Evolutionary conservation across 2,329 filamentous ascomycete genomes (phyloP).

Genomic region (Cladophialophora bantiana): DNA sequence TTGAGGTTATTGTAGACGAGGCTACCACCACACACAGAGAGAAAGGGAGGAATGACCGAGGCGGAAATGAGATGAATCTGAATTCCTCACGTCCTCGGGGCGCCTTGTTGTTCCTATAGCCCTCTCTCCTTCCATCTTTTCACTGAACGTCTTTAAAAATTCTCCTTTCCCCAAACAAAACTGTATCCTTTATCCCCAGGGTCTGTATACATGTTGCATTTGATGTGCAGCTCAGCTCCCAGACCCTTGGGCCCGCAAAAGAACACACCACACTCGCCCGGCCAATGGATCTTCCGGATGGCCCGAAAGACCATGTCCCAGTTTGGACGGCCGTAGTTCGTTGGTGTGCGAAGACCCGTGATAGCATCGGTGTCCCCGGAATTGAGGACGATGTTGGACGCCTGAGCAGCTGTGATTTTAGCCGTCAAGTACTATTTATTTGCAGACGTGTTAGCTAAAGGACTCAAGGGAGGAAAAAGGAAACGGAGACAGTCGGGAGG

Average conservation of each 20-base stretch:
- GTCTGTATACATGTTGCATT: constrained; percentile 88
- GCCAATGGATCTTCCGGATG: constrained; percentile 77
- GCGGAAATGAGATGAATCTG: too few relatives aligned
- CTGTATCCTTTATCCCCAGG: constrained; percentile 61
- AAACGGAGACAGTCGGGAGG: background rate
- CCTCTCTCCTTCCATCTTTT: too few relatives aligned
- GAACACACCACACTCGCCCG: constrained; percentile 78
- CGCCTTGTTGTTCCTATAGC: too few relatives aligned
- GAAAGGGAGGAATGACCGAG: too few relatives aligned
- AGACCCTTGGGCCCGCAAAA: constrained; percentile 85
- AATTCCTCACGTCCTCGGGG: too few relatives aligned
- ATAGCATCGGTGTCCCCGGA: constrained; percentile 79
- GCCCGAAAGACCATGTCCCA: constrained; percentile 91
- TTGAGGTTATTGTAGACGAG: too few relatives aligned
- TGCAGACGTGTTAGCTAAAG: background rate
- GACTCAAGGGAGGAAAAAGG: background rate
- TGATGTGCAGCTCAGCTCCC: constrained; percentile 77
- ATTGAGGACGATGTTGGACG: constrained; percentile 92
- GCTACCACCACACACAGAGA: too few relatives aligned
- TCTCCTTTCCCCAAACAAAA: constrained; percentile 59
- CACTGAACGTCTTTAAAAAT: constrained; percentile 48
- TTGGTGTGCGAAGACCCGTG: constrained; percentile 80
- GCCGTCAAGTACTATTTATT: constrained; percentile 74
- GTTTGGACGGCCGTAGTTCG: constrained; percentile 85
- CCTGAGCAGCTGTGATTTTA: constrained; percentile 84